Evolutionary conservation across 2,329 filamentous ascomycete species (phyloP).

Genomic region (Davidsoniella virescens): DNA sequence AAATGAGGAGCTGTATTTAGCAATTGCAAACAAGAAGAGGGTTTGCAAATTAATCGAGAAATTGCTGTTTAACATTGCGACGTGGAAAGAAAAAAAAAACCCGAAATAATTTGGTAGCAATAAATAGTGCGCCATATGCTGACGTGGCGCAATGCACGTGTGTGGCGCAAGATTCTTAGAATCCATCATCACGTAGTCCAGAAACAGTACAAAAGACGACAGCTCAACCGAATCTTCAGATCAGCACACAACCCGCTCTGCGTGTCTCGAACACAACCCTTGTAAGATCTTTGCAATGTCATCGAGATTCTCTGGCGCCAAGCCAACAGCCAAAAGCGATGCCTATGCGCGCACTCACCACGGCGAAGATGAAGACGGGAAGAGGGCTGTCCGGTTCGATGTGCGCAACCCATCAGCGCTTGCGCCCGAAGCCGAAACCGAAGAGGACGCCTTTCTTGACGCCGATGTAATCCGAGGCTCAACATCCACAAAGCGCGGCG

Average conservation of each 20-base stretch:
- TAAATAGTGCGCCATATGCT: too few species aligned
- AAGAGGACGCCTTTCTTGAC: conserved; percentile 58
- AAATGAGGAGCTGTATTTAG: too few species aligned
- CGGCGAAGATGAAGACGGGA: conserved; percentile 31
- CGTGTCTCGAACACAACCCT: background rate
- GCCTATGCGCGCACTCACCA: conserved; percentile 63
- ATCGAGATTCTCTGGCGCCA: conserved; percentile 46
- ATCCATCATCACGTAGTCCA: too few species aligned
- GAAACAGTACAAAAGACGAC: too few species aligned
- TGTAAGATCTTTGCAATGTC: conserved; percentile 28
- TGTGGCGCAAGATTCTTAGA: too few species aligned
- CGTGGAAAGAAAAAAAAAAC: too few species aligned
- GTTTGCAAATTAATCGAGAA: too few species aligned
- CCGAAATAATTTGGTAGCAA: too few species aligned
- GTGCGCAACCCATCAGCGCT: conserved; percentile 86
- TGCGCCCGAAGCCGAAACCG: conserved; percentile 63
- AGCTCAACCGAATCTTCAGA: too few species aligned
- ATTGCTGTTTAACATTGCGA: too few species aligned
- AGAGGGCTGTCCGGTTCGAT: conserved; percentile 73
- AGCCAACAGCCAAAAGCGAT: conserved; percentile 72
- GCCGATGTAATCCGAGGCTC: conserved; percentile 82
- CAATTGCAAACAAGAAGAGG: too few species aligned
- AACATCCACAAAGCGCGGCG: conserved; percentile 69
- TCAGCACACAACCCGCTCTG: background rate
- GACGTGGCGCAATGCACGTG: too few species aligned